Conservation (phyloP, 495 filamentous ascomycete species). For the Penicillium mononematosum region DNA sequence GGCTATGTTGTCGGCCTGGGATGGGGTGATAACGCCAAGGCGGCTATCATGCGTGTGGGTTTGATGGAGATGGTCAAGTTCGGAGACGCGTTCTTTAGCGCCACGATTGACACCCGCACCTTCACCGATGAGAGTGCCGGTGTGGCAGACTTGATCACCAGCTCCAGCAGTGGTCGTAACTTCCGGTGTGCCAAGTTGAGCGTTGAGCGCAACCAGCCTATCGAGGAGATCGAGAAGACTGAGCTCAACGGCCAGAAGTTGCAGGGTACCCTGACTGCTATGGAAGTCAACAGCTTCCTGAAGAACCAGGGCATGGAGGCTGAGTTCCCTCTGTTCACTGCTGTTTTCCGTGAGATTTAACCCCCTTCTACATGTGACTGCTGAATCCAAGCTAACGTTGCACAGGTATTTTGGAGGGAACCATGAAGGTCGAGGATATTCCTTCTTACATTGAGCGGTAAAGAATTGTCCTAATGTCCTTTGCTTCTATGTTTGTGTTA, state of each 20-base stretch:
- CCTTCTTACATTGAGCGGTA: constrained; percentile 48
- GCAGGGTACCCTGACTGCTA: constrained; percentile 88
- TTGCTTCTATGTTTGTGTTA: constrained; percentile 26
- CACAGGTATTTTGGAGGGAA: constrained; percentile 42
- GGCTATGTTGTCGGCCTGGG: constrained; percentile 94
- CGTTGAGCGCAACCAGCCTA: constrained; percentile 71
- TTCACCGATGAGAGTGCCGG: constrained; percentile 97
- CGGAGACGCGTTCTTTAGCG: constrained; percentile 84
- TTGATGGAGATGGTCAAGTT: constrained; percentile 95
- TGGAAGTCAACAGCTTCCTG: constrained; percentile 86
- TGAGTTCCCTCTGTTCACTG: constrained; percentile 89
- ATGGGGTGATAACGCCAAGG: constrained; percentile 98
- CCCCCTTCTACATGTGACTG: background rate
- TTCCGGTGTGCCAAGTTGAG: constrained; percentile 90
- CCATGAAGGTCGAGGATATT: constrained; percentile 44
- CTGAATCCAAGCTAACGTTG: constrained; percentile 17
- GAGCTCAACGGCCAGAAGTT: constrained; percentile 97
- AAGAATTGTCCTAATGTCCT: constrained; percentile 33
- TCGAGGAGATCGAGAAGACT: constrained; percentile 81
- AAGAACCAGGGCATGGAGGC: constrained; percentile 70
- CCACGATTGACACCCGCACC: constrained; percentile 72
- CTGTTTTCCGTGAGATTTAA: constrained; percentile 59
- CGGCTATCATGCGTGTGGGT: constrained; percentile 93
- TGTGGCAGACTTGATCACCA: constrained; percentile 94
- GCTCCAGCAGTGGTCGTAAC: constrained; percentile 87